Conservation (phyloP, 352 stramenopile species). For the Pythium brachiatum region DNA sequence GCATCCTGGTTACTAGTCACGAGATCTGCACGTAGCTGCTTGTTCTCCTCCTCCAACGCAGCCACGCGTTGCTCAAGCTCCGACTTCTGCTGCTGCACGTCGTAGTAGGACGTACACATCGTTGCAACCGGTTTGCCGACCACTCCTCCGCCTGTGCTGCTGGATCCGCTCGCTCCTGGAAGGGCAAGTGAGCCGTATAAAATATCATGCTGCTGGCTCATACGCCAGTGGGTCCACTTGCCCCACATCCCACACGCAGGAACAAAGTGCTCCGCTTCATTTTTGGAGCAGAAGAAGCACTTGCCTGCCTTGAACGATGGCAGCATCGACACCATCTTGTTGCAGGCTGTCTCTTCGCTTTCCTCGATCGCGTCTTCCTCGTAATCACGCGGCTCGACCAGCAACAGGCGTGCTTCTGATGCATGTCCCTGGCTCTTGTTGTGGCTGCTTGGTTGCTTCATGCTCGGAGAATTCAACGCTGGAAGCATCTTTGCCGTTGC, state of each 20-base stretch:
- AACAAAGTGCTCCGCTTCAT: slow-evolving; percentile 76
- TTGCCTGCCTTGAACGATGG: slow-evolving; percentile 79
- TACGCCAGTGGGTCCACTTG: slow-evolving; percentile 84
- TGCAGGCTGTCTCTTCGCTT: not conserved
- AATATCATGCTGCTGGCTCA: slow-evolving; percentile 65
- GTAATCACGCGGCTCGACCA: slow-evolving; percentile 3
- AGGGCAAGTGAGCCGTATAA: slow-evolving; percentile 26
- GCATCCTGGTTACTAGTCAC: slow-evolving; percentile 21
- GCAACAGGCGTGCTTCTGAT: not conserved
- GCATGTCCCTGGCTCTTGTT: not conserved
- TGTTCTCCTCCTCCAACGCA: slow-evolving; percentile 34
- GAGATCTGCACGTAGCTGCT: slow-evolving; percentile 30
- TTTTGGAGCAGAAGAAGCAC: slow-evolving; percentile 86
- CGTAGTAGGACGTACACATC: slow-evolving; percentile 87
- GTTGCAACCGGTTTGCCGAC: slow-evolving; percentile 40
- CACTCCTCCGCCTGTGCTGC: not conserved
- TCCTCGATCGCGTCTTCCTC: slow-evolving; percentile 2
- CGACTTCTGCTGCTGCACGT: slow-evolving; percentile 68
- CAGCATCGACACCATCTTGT: slow-evolving; percentile 69
- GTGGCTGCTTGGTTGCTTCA: not conserved
- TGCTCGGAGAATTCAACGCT: not conserved
- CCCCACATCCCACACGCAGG: slow-evolving; percentile 79
- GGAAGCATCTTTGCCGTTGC: not conserved
- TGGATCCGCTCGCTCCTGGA: slow-evolving; percentile 3
- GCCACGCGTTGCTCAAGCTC: slow-evolving; percentile 42